Conservation (phyloP, 2,329 filamentous ascomycete species). For the Ceratocystis lukuohia region DNA sequence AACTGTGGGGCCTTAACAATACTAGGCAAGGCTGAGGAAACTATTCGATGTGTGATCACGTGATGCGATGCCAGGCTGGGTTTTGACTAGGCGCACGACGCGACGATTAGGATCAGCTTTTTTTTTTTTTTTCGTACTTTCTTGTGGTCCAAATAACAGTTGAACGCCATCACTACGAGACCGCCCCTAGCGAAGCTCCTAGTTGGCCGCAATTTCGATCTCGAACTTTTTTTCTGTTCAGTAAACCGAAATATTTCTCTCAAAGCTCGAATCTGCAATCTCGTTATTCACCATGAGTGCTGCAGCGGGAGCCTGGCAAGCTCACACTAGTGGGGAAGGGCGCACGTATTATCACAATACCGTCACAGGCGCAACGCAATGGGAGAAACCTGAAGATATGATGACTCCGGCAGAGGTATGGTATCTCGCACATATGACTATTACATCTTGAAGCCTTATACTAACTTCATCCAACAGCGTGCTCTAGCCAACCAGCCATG, state of each 20-base stretch:
- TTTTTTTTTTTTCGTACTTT: constrained; percentile 5
- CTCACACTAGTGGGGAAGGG: constrained; percentile 68
- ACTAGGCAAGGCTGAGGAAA: constrained; percentile 2
- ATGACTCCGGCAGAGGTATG: constrained; percentile 70
- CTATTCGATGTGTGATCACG: background rate
- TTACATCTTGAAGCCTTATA: background rate
- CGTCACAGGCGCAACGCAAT: constrained; percentile 75
- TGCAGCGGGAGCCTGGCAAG: constrained; percentile 49
- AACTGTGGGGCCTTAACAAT: background rate
- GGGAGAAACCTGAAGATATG: constrained; percentile 83
- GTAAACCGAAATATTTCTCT: too few species aligned
- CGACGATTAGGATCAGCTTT: background rate
- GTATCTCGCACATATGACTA: background rate
- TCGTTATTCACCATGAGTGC: constrained; percentile 12
- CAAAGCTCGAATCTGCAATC: background rate
- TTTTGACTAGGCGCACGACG: background rate
- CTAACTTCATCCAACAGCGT: constrained; percentile 38
- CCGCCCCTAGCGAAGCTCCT: background rate
- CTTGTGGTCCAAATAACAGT: background rate
- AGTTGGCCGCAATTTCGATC: background rate
- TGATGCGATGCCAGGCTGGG: constrained; percentile 10
- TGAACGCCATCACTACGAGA: background rate
- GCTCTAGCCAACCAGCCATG: constrained; percentile 72
- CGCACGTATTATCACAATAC: constrained; percentile 85
- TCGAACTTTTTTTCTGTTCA: background rate